Base-by-base conservation (phyloP, 2,329 filamentous ascomycete species). In the Mollisiaceae sp. region DNA sequence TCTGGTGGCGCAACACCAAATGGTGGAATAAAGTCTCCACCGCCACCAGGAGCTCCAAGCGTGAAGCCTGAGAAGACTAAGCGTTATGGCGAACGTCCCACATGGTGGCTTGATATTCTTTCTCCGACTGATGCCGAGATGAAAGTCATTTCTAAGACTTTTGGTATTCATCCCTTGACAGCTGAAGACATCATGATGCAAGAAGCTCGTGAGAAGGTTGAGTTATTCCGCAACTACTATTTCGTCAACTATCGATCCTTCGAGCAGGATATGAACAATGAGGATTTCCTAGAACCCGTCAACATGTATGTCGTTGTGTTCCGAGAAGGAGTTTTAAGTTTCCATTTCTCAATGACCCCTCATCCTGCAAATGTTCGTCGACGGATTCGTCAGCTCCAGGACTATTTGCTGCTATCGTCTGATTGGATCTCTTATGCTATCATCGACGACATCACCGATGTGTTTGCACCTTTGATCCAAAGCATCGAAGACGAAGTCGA, bases 361-460 rank as follows among this genome's bases (percentile, higher is more conserved):
- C 95, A 99, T 78, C 92, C 94, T 2, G 94, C 95, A 75, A 99
- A 99, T 72, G 95, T 99, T 27, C 92, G 95, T 24, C 88, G 95
- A 55, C 89, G 95, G 39, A 94, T 99, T 74, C 91, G 95, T 12
- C 95, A 99, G 77, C 81, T 99, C 56, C 92, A 92, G 70, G 95
- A 99, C 78, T 99, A 97, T 77, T 85, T 98, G 73, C 92, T 97
- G 52, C 83, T 98, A 14, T 94, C 91, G 56, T 92, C 94, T 0
- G 95, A 99, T 77, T 99, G 95, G 95, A 97, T 99, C 72, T 97
- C 93, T 8, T 99, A 99, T 75, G 95, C 94, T 57, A 91, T 97
- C 70, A 97, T 98, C 69, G 95, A 99, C 79, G 95, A 99, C 76
- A 97, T 99, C 72, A 99, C 95, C 6, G 95, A 99, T 77, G 94